phyloP scores from a whole-genome alignment of 2,329 filamentous ascomycete species.

The Microascus cirrosus region DNA sequence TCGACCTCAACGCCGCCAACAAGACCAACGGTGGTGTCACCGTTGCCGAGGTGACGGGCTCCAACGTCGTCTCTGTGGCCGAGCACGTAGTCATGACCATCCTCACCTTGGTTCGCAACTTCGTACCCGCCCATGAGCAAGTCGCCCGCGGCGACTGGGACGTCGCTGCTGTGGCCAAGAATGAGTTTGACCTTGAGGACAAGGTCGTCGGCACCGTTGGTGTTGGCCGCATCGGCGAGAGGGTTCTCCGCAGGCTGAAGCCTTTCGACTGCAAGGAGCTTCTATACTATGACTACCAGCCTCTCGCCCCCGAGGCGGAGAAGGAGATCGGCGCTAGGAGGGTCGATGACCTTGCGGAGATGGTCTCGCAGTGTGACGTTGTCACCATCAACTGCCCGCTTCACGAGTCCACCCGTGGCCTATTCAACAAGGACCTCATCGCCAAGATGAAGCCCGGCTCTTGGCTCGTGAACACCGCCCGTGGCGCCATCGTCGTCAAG shows the following conservation, averaged over 20 bases:
- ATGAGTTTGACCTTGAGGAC: slow-evolving; percentile 93
- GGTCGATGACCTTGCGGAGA: slow-evolving; percentile 82
- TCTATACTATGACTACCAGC: slow-evolving; percentile 99
- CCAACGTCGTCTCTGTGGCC: slow-evolving; percentile 95
- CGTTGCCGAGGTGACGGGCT: slow-evolving; percentile 94
- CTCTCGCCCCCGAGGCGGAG: slow-evolving; percentile 73
- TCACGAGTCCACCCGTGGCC: slow-evolving; percentile 90
- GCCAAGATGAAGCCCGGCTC: slow-evolving; percentile 98
- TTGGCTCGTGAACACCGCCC: slow-evolving; percentile 97
- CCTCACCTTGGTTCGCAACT: slow-evolving; percentile 91
- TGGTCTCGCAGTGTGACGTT: slow-evolving; percentile 87
- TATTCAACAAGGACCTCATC: slow-evolving; percentile 98
- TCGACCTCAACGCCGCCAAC: slow-evolving; percentile 95
- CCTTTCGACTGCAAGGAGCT: slow-evolving; percentile 99
- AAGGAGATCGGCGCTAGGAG: slow-evolving; percentile 91
- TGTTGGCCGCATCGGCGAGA: slow-evolving; percentile 95
- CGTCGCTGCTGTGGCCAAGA: slow-evolving; percentile 91
- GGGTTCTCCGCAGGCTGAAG: slow-evolving; percentile 91
- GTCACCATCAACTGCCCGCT: slow-evolving; percentile 99
- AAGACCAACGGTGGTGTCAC: slow-evolving; percentile 96
- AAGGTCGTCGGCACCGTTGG: slow-evolving; percentile 98
- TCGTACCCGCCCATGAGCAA: slow-evolving; percentile 93
- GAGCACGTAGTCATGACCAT: slow-evolving; percentile 99
- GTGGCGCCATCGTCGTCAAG: slow-evolving; percentile 98
- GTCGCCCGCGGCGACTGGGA: slow-evolving; percentile 86